Percentiles rank a stretch among this genome's conserved stretches.
Evolutionary conservation across 768 basidiomycete species (phyloP).

Genomic region (Tulasnella sp.): DNA sequence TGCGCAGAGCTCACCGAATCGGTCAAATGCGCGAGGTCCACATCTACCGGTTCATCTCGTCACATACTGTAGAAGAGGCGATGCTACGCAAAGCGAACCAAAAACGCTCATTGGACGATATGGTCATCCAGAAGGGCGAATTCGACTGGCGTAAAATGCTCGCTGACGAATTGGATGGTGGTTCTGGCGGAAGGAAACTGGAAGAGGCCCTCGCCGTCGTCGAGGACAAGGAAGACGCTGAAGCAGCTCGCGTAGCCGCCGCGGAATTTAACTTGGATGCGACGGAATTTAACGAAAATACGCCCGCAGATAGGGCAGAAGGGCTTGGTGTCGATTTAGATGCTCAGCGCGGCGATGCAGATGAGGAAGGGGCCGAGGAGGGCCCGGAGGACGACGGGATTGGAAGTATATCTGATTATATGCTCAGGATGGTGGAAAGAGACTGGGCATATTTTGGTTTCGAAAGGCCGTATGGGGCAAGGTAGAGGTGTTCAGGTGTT

Average conservation of each 20-base stretch:
- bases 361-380: conserved; percentile 32
- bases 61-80: conserved; percentile 87
- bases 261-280: conserved; percentile 62
- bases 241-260: conserved; percentile 66
- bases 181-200: conserved; percentile 28
- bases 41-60: conserved; percentile 87
- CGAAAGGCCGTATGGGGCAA: not conserved
- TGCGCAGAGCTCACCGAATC: conserved; percentile 27
- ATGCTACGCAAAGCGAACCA: conserved; percentile 97
- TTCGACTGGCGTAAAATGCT: conserved; percentile 90
- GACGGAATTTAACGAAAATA: conserved; percentile 57
- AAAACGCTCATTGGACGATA: conserved; percentile 78
- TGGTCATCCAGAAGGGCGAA: conserved; percentile 88
- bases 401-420: conserved; percentile 71
- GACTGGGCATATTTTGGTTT: conserved; percentile 51
- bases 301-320: conserved; percentile 13
- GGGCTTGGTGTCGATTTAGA: conserved; percentile 12
- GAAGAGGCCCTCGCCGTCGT: conserved; percentile 69
- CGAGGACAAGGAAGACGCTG: conserved; percentile 79
- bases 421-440: conserved; percentile 51
- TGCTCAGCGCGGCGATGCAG: conserved; percentile 28
- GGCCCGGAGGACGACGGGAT: conserved; percentile 38
- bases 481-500: too few species aligned
- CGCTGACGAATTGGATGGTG: conserved; percentile 36
- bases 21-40: conserved; percentile 75